A percentile compares a stretch with the other conserved stretches of the same genome.
These are phyloP conservation scores for Spathaspora girioi DNA, from an alignment of 805 yeast species.

Conservation along the genomic window DNA sequence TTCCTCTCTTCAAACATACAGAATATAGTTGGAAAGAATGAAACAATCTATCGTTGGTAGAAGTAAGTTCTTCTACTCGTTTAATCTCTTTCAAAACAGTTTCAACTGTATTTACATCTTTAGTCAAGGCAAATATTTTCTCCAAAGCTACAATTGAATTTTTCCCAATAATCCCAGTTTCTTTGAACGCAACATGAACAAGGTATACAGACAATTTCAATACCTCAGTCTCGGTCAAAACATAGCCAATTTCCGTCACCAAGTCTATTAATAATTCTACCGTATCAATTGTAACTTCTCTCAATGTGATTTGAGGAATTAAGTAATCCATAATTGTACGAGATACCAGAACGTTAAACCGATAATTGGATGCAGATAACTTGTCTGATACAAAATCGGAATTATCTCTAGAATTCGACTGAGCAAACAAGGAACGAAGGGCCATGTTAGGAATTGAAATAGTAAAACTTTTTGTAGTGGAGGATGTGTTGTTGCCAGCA, in stretches of 20 bases:
- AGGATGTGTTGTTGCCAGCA: conserved; percentile 12
- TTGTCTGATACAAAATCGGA: conserved; percentile 18
- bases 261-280: conserved; percentile 61
- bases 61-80: background rate
- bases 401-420: conserved; percentile 20
- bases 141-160: conserved; percentile 49
- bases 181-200: conserved; percentile 34
- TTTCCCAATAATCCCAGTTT: conserved; percentile 44
- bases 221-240: conserved; percentile 34
- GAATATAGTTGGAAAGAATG: conserved; percentile 13
- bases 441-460: conserved; percentile 54
- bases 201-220: conserved; percentile 22
- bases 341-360: conserved; percentile 13
- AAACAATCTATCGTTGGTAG: conserved; percentile 1
- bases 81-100: background rate
- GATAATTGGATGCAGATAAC: conserved; percentile 7
- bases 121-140: conserved; percentile 27
- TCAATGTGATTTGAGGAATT: conserved; percentile 33
- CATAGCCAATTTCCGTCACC: conserved; percentile 45
- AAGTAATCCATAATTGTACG: conserved; percentile 32
- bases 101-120: conserved; percentile 5
- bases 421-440: conserved; percentile 37
- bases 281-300: conserved; percentile 46
- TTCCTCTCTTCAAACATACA: conserved; percentile 10
- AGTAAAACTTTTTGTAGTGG: conserved; percentile 25